These are phyloP conservation scores for Acanthamoeba sp. DNA, from an alignment of 208 protist species.

Conservation along the genomic window DNA sequence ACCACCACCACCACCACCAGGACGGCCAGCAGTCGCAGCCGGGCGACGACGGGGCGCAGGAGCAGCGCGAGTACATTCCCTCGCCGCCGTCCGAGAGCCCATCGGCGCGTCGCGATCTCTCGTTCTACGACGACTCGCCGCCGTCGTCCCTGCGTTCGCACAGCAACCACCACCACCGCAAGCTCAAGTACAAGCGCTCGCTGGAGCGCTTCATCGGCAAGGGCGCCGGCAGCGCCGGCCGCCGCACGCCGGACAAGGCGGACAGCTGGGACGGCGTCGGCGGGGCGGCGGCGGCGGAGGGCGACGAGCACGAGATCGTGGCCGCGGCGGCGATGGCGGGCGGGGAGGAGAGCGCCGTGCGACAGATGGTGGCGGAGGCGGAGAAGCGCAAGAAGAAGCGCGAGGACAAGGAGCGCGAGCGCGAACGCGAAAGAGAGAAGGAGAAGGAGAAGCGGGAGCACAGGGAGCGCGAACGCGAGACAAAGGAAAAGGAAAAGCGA, in stretches of 20 bases:
- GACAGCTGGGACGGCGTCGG: slow-evolving; percentile 39
- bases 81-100: not conserved
- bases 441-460: not conserved
- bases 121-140: slow-evolving; percentile 47
- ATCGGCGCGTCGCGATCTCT: slow-evolving; percentile 11
- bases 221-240: not conserved
- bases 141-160: slow-evolving; percentile 32
- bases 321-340: not conserved
- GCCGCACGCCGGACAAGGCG: slow-evolving; percentile 29
- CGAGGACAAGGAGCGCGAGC: not conserved
- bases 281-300: not conserved
- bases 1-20: not conserved
- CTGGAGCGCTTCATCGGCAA: slow-evolving; percentile 36
- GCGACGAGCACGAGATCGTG: not conserved
- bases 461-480: not conserved
- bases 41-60: not conserved
- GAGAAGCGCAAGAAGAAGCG: slow-evolving; percentile 49
- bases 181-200: slow-evolving; percentile 49
- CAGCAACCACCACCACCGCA: not conserved
- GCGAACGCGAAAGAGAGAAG: not conserved
- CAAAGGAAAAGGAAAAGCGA: not conserved
- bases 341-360: not conserved
- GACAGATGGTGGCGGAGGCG: slow-evolving; percentile 22
- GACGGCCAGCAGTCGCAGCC: not conserved
- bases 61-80: not conserved